phyloP scores from a whole-genome alignment of 306 rosid species.

The Quercus suber region DNA sequence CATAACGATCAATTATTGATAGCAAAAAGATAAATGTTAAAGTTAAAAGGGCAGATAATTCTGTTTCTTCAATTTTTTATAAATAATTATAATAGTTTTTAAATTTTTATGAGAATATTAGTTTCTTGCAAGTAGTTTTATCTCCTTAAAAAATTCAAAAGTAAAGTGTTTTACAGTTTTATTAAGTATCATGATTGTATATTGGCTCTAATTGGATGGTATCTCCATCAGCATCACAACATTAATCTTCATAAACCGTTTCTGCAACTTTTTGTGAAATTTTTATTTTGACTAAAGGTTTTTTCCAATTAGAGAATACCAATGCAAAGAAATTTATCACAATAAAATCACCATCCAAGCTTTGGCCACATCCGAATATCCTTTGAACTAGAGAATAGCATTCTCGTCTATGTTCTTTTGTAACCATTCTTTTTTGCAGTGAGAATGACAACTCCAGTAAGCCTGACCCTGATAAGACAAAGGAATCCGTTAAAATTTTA shows the following conservation, averaged over 20 bases:
- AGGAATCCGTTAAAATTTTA: constrained; percentile 20
- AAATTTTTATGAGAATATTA: not conserved
- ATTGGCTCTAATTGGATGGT: not conserved
- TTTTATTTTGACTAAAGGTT: not conserved
- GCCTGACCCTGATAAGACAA: constrained; percentile 37
- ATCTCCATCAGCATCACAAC: not conserved
- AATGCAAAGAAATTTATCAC: constrained; percentile 79
- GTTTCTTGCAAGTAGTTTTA: not conserved
- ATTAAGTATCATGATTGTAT: constrained; percentile 3
- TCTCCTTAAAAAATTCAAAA: constrained; percentile 6
- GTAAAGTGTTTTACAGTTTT: not conserved
- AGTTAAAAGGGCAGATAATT: not conserved
- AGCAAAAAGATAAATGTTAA: not conserved
- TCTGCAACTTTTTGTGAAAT: not conserved
- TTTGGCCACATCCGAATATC: constrained; percentile 56
- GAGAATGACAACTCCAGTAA: constrained; percentile 37
- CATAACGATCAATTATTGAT: not conserved
- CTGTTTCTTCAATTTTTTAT: not conserved
- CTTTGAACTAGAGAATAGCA: constrained; percentile 57
- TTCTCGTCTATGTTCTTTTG: constrained; percentile 50
- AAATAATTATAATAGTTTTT: not conserved
- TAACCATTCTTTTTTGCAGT: constrained; percentile 47
- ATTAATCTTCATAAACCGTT: not conserved
- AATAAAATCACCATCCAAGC: constrained; percentile 64
- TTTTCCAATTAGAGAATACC: constrained; percentile 35